A percentile compares a stretch with the other conserved stretches of the same genome.
These are phyloP conservation scores for Fusarium anguioides DNA, from an alignment of 2,329 filamentous ascomycete species.

Conservation along the genomic window DNA sequence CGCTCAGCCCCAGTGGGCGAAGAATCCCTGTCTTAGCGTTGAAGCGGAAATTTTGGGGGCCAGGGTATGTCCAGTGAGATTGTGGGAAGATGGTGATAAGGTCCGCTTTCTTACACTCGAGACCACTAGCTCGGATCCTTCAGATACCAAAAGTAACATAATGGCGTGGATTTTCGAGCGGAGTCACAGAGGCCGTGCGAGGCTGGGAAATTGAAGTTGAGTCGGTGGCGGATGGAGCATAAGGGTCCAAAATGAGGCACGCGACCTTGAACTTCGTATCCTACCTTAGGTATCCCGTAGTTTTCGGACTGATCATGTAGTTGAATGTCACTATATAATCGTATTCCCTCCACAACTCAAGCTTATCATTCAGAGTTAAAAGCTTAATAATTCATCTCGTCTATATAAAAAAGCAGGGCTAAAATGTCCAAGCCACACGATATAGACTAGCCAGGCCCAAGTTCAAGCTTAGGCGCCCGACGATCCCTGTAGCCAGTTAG, in stretches of 20 bases:
- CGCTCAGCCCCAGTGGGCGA: conserved; percentile 23
- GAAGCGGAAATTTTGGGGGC: conserved; percentile 13
- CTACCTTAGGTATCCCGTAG: too few relatives aligned
- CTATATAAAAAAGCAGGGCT: not conserved
- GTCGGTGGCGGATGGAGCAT: not conserved
- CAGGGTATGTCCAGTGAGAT: conserved; percentile 19
- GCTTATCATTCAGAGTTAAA: not conserved
- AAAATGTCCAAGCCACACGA: not conserved
- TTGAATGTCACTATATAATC: not conserved
- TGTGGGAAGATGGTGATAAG: not conserved
- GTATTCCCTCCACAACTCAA: too few relatives aligned
- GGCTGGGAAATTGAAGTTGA: conserved; percentile 11
- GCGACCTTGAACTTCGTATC: too few relatives aligned
- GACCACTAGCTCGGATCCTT: conserved; percentile 17
- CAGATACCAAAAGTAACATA: conserved; percentile 12
- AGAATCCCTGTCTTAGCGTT: conserved; percentile 28
- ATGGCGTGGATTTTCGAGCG: not conserved
- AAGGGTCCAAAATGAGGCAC: not conserved
- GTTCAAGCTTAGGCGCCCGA: not conserved
- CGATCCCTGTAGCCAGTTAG: not conserved
- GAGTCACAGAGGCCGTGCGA: not conserved
- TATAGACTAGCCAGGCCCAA: not conserved
- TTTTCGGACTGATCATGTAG: not conserved
- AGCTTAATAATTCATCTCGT: not conserved
- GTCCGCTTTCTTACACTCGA: conserved; percentile 9